Evolutionary conservation across 176 grass and related monocot genomes (phyloP), one percentile per base, ranked within the genome.

Genomic region (Lolium perenne): DNA sequence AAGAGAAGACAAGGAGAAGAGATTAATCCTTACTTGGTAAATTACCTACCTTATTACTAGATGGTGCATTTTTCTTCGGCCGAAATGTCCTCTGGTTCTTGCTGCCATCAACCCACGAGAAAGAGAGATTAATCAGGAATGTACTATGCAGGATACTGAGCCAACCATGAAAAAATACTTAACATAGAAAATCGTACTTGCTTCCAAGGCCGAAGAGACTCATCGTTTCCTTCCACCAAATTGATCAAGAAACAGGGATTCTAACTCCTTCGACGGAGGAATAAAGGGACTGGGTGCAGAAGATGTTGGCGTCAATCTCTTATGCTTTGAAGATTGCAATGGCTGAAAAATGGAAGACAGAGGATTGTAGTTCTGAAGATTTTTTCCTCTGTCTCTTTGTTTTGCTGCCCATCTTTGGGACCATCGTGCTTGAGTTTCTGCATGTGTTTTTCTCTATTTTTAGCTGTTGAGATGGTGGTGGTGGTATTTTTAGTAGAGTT

Each of bases 61-160:
- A 95, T 9, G 96, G 88, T 67, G 90, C 96, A 91, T 98, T 94
- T 85, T 98, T 98, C 88, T 98, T 98, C 12, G 96, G 96, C 81
- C 96, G 84, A 87, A 98, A 98, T 26, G 96, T 98, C 92, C 89
- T 98, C 82, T 98, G 96, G 83, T 98, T 98, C 81, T 88, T 98
- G 76, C 13, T 5, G 55, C 47, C 47, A 81, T 55, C 23, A n/a
- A 68, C 48, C 1, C n/a, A 74, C n/a, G 13, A 2, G 17, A 20
- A 70, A 78, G 25, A 78, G 25, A 70, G 10, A 71, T 71, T 40
- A 10, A 71, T 80, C 66, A 78, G 40, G 70, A 41, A 51, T 26
- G 1, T 47, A 84, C 43, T 45, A 38, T 29, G 17, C 35, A n/a
- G 23, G 63, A 73, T 0, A 46, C 21, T 8, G 22, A 74, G 12